These are phyloP conservation scores for Backusella psychrophila DNA, from an alignment of 192 early-diverging fungal genomes.

Conservation along the genomic window DNA sequence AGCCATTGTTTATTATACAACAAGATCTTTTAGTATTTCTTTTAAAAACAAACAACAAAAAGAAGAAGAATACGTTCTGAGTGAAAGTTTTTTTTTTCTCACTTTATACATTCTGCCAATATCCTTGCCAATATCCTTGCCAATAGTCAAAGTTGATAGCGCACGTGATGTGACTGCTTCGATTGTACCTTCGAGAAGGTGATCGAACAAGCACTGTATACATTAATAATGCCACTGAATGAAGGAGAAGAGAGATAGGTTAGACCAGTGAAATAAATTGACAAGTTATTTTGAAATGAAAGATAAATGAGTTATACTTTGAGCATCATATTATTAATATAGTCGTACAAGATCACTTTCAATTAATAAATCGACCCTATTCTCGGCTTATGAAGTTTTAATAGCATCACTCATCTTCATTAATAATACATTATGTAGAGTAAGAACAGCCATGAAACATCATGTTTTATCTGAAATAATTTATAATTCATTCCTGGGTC, in stretches of 20 bases:
- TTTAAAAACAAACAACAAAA: not conserved
- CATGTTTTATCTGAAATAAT: no score
- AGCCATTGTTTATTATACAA: constrained; percentile 52
- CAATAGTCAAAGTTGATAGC: not conserved
- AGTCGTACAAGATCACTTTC: no score
- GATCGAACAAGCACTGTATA: not conserved
- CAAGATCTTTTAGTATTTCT: not conserved
- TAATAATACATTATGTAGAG: no score
- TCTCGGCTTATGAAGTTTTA: no score
- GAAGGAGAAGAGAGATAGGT: not conserved
- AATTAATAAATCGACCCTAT: no score
- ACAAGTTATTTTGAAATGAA: no score
- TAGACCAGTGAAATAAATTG: no score
- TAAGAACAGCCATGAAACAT: no score
- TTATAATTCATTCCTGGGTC: no score
- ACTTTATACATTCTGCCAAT: not conserved
- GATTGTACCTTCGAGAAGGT: not conserved
- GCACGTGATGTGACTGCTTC: not conserved
- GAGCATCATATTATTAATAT: no score
- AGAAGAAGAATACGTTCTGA: not conserved
- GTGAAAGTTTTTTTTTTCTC: not conserved
- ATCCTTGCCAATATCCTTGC: not conserved
- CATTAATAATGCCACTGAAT: not conserved
- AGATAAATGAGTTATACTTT: no score
- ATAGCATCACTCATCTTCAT: no score